Percentiles rank a stretch among this genome's conserved stretches.
Evolutionary conservation across 78 protist genomes (phyloP).

Genomic region (Polysphondylium violaceum): DNA sequence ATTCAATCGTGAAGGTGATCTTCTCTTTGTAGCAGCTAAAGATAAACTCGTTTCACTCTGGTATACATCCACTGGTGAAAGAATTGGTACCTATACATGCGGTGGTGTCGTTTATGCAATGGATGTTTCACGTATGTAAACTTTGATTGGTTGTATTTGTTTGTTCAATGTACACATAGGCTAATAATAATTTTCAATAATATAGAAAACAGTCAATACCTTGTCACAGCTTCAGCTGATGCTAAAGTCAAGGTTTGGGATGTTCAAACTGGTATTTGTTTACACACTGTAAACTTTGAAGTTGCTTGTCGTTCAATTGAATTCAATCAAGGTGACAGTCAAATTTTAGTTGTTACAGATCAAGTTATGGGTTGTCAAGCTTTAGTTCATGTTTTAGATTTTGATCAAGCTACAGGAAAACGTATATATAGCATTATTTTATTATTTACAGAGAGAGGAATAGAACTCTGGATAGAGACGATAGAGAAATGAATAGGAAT

Average conservation of each 20-base stretch:
- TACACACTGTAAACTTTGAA: slow-evolving; percentile 25
- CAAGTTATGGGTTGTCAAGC: slow-evolving; percentile 81
- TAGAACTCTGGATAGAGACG: not conserved
- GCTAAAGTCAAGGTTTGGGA: slow-evolving; percentile 88
- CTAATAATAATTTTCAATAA: not conserved
- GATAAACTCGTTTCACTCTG: slow-evolving; percentile 86
- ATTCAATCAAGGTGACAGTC: slow-evolving; percentile 81
- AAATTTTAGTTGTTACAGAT: slow-evolving; percentile 73
- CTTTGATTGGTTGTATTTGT: too few relatives aligned
- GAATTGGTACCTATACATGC: slow-evolving; percentile 93
- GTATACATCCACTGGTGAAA: slow-evolving; percentile 93
- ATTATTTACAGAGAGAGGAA: too few relatives aligned
- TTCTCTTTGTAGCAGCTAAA: slow-evolving; percentile 91
- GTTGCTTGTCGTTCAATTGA: slow-evolving; percentile 78
- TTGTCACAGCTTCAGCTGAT: slow-evolving; percentile 91
- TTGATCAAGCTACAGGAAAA: slow-evolving; percentile 59
- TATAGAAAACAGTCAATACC: slow-evolving; percentile 43
- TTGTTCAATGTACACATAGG: not conserved
- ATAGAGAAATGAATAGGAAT: not conserved
- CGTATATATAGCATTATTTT: slow-evolving; percentile 14
- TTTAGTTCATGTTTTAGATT: slow-evolving; percentile 72
- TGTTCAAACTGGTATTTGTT: slow-evolving; percentile 86
- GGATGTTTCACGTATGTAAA: slow-evolving; percentile 86
- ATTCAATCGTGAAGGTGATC: slow-evolving; percentile 97
- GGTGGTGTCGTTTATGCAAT: slow-evolving; percentile 89